Evolutionary conservation across 73 alveolate species (phyloP), one percentile per base, ranked within the genome.

Genomic region (Paramecium sonneborni): DNA sequence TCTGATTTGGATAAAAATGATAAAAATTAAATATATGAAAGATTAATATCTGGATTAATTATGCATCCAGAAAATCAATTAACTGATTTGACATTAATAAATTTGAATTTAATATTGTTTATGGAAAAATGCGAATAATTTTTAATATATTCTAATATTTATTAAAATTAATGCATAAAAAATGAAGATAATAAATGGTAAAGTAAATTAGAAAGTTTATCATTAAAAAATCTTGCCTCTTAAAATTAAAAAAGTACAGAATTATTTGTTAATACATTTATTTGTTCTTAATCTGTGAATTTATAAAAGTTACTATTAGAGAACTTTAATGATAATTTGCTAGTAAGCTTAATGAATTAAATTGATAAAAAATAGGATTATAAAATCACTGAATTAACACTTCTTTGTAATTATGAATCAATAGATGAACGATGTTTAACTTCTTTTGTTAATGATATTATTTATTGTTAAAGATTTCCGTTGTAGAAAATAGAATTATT

Each of bases 391-490:
- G 58, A 74, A 37, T 32, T 74, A 15, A 37, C 30, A 14, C 44
- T 34, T 5, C 15, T 5, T 28, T 37, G 62, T 11, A 5, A 0
- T 12, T 74, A 43, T 20, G 90, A 79, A 44, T 30, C 43, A 23
- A 20, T 79, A 15, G 74, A 79, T 20, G 15, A 43, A 0, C 9
- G 41, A 5, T 79, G 18, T 10, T 24, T 28, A 1, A 21, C 7
- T 24, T 20, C 15, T 20, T 79, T 79, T 41, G 55, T 79, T 21
- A 26, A 79, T n/a, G 28, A 38, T 43, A 43, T 79, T 10, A 18
- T 79, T 5, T 79, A 37, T 43, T 57, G 90, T 34, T n/a, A 72
- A 72, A 12, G 32, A 6, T 72, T 72, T 38, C 86, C 86, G 1
- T 21, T 72, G 14, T 8, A 35, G 12, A 15, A 20, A 52, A 52